These are phyloP conservation scores for Coniochaeta pulveracea DNA, from an alignment of 2,329 filamentous ascomycete genomes.

Conservation along the genomic window DNA sequence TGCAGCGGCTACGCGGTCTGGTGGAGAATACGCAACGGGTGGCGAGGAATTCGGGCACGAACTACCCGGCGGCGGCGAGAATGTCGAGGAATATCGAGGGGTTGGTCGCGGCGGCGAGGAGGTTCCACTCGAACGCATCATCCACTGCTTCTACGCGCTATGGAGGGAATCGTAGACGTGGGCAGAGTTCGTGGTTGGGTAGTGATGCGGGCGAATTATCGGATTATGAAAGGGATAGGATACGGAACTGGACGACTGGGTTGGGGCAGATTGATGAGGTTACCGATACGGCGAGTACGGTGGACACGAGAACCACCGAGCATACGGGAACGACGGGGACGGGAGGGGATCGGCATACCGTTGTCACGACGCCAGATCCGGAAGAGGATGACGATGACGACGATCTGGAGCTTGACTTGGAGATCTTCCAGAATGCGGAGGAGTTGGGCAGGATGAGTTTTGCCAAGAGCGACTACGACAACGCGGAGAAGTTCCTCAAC, in stretches of 20 bases:
- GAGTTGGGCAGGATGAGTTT: constrained; percentile 2
- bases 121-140: constrained; percentile 1
- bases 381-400: constrained; percentile 1
- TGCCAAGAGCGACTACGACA: constrained; percentile 2
- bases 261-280: constrained; percentile 1
- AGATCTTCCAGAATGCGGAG: constrained; percentile 3
- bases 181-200: background rate
- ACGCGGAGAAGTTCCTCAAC: constrained; percentile 4
- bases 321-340: background rate
- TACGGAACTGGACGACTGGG: constrained; percentile 1
- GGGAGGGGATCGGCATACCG: background rate
- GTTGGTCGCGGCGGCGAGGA: constrained; percentile 1
- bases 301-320: background rate
- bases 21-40: constrained; percentile 1
- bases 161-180: background rate
- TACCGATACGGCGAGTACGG: constrained; percentile 1
- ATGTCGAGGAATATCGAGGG: constrained; percentile 3
- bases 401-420: constrained; percentile 1
- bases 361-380: constrained; percentile 1
- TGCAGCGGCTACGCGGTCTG: constrained; percentile 1
- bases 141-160: constrained; percentile 1
- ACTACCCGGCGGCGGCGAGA: constrained; percentile 1
- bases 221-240: constrained; percentile 1
- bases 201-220: background rate
- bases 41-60: background rate